A percentile compares a stretch with the other conserved stretches of the same genome.
Conservation (phyloP, 768 basidiomycete genomes). For the Fistulinella prunicolor region DNA sequence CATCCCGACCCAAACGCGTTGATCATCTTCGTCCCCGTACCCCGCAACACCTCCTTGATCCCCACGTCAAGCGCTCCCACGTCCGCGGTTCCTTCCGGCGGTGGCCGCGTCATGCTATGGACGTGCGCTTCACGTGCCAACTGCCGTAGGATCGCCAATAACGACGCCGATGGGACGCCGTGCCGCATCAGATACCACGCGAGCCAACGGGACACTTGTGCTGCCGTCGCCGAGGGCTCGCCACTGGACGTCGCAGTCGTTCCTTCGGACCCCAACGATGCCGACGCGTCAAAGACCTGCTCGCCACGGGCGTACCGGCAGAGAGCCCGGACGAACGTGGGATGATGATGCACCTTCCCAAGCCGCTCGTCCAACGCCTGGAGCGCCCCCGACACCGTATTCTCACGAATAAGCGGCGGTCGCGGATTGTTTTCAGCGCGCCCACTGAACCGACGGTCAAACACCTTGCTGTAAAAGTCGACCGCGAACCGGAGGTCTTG, state of each 20-base stretch:
- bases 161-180: slow-evolving; percentile 65
- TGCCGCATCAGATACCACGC: slow-evolving; percentile 73
- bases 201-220: slow-evolving; percentile 39
- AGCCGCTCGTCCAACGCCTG: slow-evolving; percentile 61
- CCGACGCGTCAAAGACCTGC: slow-evolving; percentile 27
- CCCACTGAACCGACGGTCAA: slow-evolving; percentile 73
- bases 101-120: slow-evolving; percentile 48
- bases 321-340: slow-evolving; percentile 34
- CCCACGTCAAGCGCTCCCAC: slow-evolving; percentile 42
- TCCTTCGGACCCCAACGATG: slow-evolving; percentile 5
- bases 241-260: not conserved
- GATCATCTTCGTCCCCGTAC: slow-evolving; percentile 79
- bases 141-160: slow-evolving; percentile 58
- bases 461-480: slow-evolving; percentile 76
- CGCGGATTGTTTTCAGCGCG: slow-evolving; percentile 61
- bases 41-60: slow-evolving; percentile 84
- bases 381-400: slow-evolving; percentile 62
- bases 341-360: slow-evolving; percentile 35
- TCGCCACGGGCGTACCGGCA: slow-evolving; percentile 58
- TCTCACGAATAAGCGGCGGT: slow-evolving; percentile 68
- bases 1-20: slow-evolving; percentile 69
- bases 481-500: slow-evolving; percentile 73
- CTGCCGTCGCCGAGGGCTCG: not conserved
- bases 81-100: slow-evolving; percentile 51
- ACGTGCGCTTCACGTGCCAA: slow-evolving; percentile 62